A percentile compares a stretch with the other conserved stretches of the same genome.
Conservation (phyloP, 768 basidiomycete genomes). For the Termitomyces sp. region DNA sequence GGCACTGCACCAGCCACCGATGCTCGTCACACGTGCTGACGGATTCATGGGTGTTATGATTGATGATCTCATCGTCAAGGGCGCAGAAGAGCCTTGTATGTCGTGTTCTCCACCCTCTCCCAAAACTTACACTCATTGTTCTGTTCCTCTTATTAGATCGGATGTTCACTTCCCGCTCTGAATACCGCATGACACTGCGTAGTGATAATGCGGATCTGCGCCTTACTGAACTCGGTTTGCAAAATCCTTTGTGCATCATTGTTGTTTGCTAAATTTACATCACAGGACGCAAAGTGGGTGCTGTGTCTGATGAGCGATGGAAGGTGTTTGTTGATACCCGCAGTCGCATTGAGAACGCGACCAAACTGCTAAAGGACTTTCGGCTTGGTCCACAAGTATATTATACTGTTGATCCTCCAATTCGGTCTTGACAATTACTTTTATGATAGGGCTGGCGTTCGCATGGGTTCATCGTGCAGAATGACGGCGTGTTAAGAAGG, state of each 20-base stretch:
- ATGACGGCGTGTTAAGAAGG: constrained; percentile 44
- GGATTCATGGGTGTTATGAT: constrained; percentile 90
- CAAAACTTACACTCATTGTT: constrained; percentile 1
- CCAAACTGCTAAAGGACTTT: constrained; percentile 31
- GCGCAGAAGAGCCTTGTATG: constrained; percentile 88
- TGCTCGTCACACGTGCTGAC: constrained; percentile 78
- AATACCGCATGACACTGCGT: constrained; percentile 85
- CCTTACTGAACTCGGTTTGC: constrained; percentile 69
- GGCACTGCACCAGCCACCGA: constrained; percentile 49
- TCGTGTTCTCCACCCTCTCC: constrained; percentile 4
- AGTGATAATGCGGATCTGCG: constrained; percentile 88
- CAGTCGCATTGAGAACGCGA: constrained; percentile 31
- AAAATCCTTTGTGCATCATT: background rate
- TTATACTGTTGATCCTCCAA: background rate
- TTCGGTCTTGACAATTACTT: background rate
- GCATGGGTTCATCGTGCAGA: constrained; percentile 41
- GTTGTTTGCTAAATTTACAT: background rate
- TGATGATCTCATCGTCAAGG: constrained; percentile 85
- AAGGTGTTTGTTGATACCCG: constrained; percentile 30
- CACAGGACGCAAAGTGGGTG: constrained; percentile 40
- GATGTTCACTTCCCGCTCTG: constrained; percentile 91
- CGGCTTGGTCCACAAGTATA: constrained; percentile 42
- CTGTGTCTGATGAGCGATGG: constrained; percentile 47
- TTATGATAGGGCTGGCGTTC: constrained; percentile 32
- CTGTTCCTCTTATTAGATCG: constrained; percentile 53